Evolutionary conservation across 768 basidiomycete genomes (phyloP).

Genomic region (Lepiota brunneoincarnata): DNA sequence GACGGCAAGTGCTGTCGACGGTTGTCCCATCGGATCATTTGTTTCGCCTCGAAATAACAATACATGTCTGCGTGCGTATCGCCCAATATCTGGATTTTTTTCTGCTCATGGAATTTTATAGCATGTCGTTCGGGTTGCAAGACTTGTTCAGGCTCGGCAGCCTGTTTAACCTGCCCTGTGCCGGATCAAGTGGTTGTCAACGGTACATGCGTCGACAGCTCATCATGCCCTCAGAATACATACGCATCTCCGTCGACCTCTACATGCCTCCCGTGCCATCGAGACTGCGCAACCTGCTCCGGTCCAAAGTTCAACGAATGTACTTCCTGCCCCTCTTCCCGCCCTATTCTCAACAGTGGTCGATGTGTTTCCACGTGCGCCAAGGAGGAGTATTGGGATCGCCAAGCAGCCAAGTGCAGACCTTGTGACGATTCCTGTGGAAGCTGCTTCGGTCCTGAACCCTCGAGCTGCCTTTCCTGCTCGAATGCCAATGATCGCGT

Average conservation of each 20-base stretch:
- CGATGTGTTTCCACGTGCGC: conserved; percentile 77
- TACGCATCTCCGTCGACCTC: conserved; percentile 64
- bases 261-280: conserved; percentile 72
- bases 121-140: conserved; percentile 74
- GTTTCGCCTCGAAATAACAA: conserved; percentile 68
- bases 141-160: conserved; percentile 64
- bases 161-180: conserved; percentile 70
- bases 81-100: neutral
- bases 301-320: conserved; percentile 76
- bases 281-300: conserved; percentile 78
- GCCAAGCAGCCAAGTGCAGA: conserved; percentile 57
- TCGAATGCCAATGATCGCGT: conserved; percentile 54
- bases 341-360: conserved; percentile 71
- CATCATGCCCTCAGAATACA: conserved; percentile 66
- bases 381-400: conserved; percentile 70
- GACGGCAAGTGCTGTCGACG: conserved; percentile 65
- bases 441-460: conserved; percentile 70
- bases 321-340: conserved; percentile 58
- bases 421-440: conserved; percentile 73
- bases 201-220: conserved; percentile 61
- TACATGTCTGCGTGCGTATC: conserved; percentile 57
- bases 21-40: conserved; percentile 74
- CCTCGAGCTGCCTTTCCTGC: conserved; percentile 73
- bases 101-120: conserved; percentile 11
- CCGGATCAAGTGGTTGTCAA: conserved; percentile 57